Conservation (phyloP, 805 yeast genomes). For the Metschnikowia shivogae region DNA sequence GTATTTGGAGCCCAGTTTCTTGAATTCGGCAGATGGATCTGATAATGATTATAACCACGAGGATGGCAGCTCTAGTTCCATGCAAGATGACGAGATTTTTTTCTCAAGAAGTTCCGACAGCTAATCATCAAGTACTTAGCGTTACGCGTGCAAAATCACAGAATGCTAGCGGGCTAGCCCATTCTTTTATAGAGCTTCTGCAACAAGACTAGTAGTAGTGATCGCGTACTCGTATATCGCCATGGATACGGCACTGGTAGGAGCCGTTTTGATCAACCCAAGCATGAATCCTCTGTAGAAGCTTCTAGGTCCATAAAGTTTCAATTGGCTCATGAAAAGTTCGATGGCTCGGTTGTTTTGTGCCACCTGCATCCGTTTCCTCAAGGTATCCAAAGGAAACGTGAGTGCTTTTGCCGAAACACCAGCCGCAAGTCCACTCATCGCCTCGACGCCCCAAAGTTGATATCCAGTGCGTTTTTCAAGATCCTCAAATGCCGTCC, state of each 20-base stretch:
- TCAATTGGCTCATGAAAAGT: constrained; percentile 39
- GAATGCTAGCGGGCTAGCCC: too few relatives aligned
- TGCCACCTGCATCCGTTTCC: constrained; percentile 71
- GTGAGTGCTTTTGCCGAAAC: constrained; percentile 64
- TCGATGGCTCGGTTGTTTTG: constrained; percentile 17
- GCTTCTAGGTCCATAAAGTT: constrained; percentile 59
- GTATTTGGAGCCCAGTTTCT: constrained; percentile 3
- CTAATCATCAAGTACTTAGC: background rate
- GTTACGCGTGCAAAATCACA: too few relatives aligned
- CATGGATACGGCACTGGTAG: constrained; percentile 65
- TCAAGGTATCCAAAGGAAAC: constrained; percentile 81
- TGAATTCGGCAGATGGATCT: constrained; percentile 1
- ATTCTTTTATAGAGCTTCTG: background rate
- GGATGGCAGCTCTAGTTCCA: constrained; percentile 2
- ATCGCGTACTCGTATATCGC: constrained; percentile 55
- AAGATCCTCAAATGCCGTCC: constrained; percentile 32
- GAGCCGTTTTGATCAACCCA: constrained; percentile 74
- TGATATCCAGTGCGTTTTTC: constrained; percentile 7
- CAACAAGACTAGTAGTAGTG: background rate
- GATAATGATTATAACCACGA: constrained; percentile 2
- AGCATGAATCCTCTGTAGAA: constrained; percentile 72
- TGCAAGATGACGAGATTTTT: constrained; percentile 1
- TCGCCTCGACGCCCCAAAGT: constrained; percentile 45
- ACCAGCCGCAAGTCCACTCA: constrained; percentile 77
- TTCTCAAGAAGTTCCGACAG: background rate